phyloP scores from a whole-genome alignment of 2,329 filamentous ascomycete genomes.

The Bisporella sp. region DNA sequence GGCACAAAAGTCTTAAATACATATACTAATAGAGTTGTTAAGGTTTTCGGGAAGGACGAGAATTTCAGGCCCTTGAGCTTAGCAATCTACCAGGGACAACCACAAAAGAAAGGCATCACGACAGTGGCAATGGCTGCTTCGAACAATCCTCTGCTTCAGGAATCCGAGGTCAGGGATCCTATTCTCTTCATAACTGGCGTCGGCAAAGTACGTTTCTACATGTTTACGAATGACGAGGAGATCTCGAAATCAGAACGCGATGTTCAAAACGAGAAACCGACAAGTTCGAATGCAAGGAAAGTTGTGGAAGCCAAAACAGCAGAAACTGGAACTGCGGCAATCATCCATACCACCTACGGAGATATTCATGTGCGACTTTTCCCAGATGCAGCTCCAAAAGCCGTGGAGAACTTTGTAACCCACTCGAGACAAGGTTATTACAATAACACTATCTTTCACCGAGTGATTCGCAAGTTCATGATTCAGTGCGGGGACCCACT shows the following conservation, averaged over 20 bases:
- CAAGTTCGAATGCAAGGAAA: conserved; percentile 50
- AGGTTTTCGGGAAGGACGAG: conserved; percentile 86
- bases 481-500: conserved; percentile 82
- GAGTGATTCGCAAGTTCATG: conserved; percentile 98
- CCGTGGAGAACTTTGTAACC: conserved; percentile 95
- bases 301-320: conserved; percentile 51
- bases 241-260: conserved; percentile 80
- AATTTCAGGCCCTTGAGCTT: conserved; percentile 78
- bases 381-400: conserved; percentile 85
- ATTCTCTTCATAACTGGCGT: conserved; percentile 80
- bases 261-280: conserved; percentile 90
- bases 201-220: conserved; percentile 89
- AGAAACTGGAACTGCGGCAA: conserved; percentile 71
- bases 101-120: conserved; percentile 86
- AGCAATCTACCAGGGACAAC: conserved; percentile 87
- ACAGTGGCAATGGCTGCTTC: conserved; percentile 97
- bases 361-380: conserved; percentile 93
- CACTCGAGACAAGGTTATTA: conserved; percentile 89
- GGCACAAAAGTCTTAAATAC: conserved; percentile 96
- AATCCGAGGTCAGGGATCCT: conserved; percentile 85
- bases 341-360: conserved; percentile 87
- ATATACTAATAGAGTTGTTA: conserved; percentile 85
- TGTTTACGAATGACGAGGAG: conserved; percentile 89
- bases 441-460: conserved; percentile 95
- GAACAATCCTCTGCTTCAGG: conserved; percentile 84